Evolutionary conservation across 225 moss, liverwort and hornwort genomes (phyloP).

Genomic region (Neckera pumila): DNA sequence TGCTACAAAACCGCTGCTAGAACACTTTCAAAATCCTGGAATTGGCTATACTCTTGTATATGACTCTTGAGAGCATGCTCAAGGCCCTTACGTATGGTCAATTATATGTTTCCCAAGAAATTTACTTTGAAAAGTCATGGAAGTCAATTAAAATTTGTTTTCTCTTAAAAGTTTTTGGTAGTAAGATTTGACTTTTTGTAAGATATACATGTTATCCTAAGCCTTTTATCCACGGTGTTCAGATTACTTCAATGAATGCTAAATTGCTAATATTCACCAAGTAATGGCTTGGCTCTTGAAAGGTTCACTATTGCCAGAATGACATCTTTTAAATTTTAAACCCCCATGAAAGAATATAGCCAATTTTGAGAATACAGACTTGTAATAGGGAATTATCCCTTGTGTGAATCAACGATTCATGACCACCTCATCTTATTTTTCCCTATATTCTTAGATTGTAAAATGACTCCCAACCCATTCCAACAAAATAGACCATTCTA

Average conservation of each 20-base stretch:
- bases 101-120: neutral
- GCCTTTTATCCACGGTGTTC: neutral
- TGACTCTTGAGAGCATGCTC: neutral
- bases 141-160: neutral
- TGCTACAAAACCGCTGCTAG: neutral
- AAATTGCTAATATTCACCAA: neutral
- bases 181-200: neutral
- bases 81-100: neutral
- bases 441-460: neutral
- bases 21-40: too few species aligned
- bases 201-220: neutral
- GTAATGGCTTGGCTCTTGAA: neutral
- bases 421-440: neutral
- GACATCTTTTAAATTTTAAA: neutral
- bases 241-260: neutral
- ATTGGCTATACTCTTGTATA: too few species aligned
- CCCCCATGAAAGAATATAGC: neutral
- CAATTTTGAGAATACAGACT: neutral
- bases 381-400: neutral
- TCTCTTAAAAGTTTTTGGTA: accelerated
- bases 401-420: neutral
- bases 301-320: neutral
- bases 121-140: neutral
- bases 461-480: neutral
- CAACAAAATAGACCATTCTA: neutral